These are phyloP conservation scores for Funneliformis geosporum DNA, from an alignment of 192 early-diverging fungal species.

Conservation along the genomic window DNA sequence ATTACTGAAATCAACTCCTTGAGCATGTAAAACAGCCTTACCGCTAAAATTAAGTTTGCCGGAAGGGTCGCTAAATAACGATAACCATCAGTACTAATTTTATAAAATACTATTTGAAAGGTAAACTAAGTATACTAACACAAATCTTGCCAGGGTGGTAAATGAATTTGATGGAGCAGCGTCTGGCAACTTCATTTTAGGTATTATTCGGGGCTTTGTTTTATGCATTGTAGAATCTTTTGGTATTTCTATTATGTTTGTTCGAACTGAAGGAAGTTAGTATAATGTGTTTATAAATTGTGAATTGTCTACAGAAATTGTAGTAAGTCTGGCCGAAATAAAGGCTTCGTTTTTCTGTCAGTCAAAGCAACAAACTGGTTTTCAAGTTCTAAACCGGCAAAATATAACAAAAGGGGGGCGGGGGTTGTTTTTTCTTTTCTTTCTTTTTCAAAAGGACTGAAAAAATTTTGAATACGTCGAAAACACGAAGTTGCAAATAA, in stretches of 20 bases:
- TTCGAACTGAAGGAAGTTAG: not conserved
- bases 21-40: slow-evolving; percentile 87
- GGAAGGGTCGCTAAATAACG: slow-evolving; percentile 63
- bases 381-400: not conserved
- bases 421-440: no score
- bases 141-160: slow-evolving; percentile 66
- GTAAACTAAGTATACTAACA: slow-evolving; percentile 59
- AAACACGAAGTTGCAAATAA: no score
- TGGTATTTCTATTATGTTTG: not conserved
- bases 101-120: not conserved
- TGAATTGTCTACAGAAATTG: not conserved
- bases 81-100: slow-evolving; percentile 4
- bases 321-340: not conserved
- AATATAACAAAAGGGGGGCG: no score
- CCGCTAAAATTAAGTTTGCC: slow-evolving; percentile 91
- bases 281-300: not conserved
- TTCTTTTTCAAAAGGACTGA: not conserved
- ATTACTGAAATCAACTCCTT: slow-evolving; percentile 90
- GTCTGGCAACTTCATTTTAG: not conserved
- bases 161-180: slow-evolving; percentile 45
- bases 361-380: not conserved
- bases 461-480: not conserved
- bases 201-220: not conserved
- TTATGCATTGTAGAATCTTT: not conserved
- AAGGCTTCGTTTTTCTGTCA: not conserved